Percentiles rank a stretch among this genome's conserved stretches.
These are phyloP conservation scores for Quercus robur DNA, from an alignment of 306 rosid genomes.

Conservation along the genomic window DNA sequence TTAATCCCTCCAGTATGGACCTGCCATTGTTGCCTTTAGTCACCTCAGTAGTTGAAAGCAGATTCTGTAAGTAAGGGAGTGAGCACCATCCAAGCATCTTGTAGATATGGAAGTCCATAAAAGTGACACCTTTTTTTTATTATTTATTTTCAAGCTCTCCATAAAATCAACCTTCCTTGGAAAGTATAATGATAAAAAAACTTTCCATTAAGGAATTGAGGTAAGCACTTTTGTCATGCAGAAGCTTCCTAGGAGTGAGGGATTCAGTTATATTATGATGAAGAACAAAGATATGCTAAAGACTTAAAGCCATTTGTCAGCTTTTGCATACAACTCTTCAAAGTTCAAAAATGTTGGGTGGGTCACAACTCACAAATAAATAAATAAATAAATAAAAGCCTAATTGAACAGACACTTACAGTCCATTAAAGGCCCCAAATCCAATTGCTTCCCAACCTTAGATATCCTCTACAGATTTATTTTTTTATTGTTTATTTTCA, in stretches of 20 bases:
- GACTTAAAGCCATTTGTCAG: slow-evolving; percentile 53
- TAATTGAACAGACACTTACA: slow-evolving; percentile 27
- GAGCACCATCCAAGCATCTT: slow-evolving; percentile 37
- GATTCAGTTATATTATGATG: slow-evolving; percentile 40
- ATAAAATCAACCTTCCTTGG: slow-evolving; percentile 31
- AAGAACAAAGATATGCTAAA: slow-evolving; percentile 52
- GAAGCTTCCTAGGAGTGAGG: slow-evolving; percentile 85
- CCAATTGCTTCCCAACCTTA: slow-evolving; percentile 8
- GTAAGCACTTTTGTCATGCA: slow-evolving; percentile 61
- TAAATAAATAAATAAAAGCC: slow-evolving; percentile 21
- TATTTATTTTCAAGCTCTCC: slow-evolving; percentile 22
- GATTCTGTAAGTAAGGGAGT: slow-evolving; percentile 42
- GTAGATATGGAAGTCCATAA: slow-evolving; percentile 46
- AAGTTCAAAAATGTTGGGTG: slow-evolving; percentile 29
- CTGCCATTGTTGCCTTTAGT: slow-evolving; percentile 43
- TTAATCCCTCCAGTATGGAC: slow-evolving; percentile 30
- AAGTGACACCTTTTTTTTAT: slow-evolving; percentile 14
- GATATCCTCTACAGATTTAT: no score
- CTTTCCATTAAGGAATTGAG: slow-evolving; percentile 53
- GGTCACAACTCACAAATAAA: slow-evolving; percentile 6
- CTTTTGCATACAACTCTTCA: slow-evolving; percentile 49
- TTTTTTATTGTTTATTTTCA: no score
- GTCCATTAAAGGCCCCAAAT: slow-evolving; percentile 25
- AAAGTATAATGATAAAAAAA: slow-evolving; percentile 59
- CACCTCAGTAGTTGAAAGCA: slow-evolving; percentile 52